A percentile compares a stretch with the other conserved stretches of the same genome.
These are phyloP conservation scores for Phalaenopsis aphrodite DNA, from an alignment of 106 monocot species.

Conservation along the genomic window DNA sequence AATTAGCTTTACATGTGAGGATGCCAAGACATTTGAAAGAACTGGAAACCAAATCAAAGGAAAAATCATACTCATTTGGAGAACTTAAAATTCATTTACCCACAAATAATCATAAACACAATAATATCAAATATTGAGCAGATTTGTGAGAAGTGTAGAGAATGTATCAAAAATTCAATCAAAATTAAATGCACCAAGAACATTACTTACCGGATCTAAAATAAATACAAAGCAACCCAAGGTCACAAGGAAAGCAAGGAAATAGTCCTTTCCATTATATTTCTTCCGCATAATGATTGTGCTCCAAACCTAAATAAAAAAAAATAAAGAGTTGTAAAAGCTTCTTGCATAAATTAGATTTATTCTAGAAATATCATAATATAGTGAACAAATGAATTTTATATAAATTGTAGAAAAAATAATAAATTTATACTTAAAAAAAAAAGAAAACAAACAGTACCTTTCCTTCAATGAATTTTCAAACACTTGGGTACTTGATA, in stretches of 20 bases:
- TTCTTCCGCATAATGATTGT: conserved; percentile 91
- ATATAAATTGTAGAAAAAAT: background rate
- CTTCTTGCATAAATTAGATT: background rate
- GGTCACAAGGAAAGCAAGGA: conserved; percentile 79
- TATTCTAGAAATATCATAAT: background rate
- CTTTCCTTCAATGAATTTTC: background rate
- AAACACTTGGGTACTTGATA: background rate
- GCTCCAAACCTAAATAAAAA: conserved; percentile 64
- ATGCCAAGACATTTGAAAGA: background rate
- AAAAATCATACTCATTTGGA: background rate
- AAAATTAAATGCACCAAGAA: background rate
- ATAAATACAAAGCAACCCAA: conserved; percentile 90
- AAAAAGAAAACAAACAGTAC: background rate
- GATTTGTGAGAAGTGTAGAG: background rate
- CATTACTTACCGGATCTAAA: conserved; percentile 63
- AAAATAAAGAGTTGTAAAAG: conserved; percentile 4
- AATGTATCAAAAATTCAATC: background rate
- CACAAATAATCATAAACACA: background rate
- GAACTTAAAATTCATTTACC: background rate
- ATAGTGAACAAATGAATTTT: background rate
- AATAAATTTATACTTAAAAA: background rate
- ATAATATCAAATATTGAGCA: background rate
- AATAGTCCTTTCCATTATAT: conserved; percentile 85
- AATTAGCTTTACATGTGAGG: background rate
- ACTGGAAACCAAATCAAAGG: background rate